Evolutionary conservation across 2,329 filamentous ascomycete genomes (phyloP).

Genomic region (Plenodomus biglobosus): DNA sequence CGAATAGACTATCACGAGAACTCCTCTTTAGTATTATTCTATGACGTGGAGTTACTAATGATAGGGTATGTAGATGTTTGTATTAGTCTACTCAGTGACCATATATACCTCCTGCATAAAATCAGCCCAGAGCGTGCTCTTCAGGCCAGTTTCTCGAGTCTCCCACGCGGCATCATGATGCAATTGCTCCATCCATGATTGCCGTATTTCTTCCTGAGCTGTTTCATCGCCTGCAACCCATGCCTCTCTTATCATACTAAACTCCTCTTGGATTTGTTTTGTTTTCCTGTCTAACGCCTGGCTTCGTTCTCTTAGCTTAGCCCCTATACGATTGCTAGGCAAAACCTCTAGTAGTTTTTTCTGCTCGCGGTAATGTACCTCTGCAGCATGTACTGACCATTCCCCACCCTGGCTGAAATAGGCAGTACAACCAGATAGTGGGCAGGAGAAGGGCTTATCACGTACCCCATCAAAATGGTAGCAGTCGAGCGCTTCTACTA

Average conservation of each 20-base stretch:
- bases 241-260: background rate
- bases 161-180: background rate
- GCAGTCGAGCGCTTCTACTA: conserved; percentile 19
- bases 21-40: too few relatives aligned
- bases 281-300: background rate
- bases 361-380: conserved; percentile 4
- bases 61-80: too few relatives aligned
- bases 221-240: background rate
- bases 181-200: background rate
- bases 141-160: too few relatives aligned
- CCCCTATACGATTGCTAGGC: too few relatives aligned
- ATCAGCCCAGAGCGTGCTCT: too few relatives aligned
- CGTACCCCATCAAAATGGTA: conserved; percentile 13
- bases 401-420: conserved; percentile 15
- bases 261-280: background rate
- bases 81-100: too few relatives aligned
- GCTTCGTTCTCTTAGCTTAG: background rate
- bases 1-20: too few relatives aligned
- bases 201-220: background rate
- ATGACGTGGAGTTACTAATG: too few relatives aligned
- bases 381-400: conserved; percentile 20
- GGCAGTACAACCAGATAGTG: conserved; percentile 6
- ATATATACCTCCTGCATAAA: too few relatives aligned
- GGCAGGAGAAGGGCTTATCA: conserved; percentile 11
- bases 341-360: background rate